These are phyloP conservation scores for Stromatinia cepivora DNA, from an alignment of 2,329 filamentous ascomycete genomes.

Conservation along the genomic window DNA sequence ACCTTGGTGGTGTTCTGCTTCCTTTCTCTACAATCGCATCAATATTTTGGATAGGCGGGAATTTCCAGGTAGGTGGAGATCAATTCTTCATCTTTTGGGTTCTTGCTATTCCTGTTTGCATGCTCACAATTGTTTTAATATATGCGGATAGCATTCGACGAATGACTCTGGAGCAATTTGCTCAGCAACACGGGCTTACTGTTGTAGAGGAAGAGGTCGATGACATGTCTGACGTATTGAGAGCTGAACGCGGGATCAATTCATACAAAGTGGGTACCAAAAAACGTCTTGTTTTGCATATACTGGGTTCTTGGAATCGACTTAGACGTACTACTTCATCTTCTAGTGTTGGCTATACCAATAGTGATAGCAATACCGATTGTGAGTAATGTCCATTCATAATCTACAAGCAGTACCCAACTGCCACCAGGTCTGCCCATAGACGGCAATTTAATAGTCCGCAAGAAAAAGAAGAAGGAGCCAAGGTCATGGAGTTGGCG, in stretches of 20 bases:
- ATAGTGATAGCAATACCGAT: neutral
- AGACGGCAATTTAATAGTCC: neutral
- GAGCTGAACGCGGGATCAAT: neutral
- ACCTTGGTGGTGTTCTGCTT: conserved; percentile 13
- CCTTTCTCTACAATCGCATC: conserved; percentile 16
- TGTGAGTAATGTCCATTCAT: neutral
- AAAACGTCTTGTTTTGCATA: neutral
- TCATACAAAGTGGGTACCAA: neutral
- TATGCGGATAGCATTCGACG: conserved; percentile 22
- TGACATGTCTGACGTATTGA: neutral
- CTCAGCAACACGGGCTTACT: neutral
- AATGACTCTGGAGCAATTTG: conserved; percentile 16
- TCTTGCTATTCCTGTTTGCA: conserved; percentile 15
- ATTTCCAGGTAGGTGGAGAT: conserved; percentile 9
- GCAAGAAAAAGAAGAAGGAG: neutral
- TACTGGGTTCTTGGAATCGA: neutral
- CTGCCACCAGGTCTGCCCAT: neutral
- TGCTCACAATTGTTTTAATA: conserved; percentile 15
- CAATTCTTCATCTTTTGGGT: conserved; percentile 20
- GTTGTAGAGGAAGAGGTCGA: neutral
- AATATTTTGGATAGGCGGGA: conserved; percentile 11
- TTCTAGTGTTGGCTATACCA: neutral
- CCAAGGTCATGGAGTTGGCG: neutral
- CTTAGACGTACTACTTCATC: neutral
- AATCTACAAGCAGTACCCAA: neutral